phyloP scores from a whole-genome alignment of 225 moss, liverwort and hornwort species.

The Ulota crispa region DNA sequence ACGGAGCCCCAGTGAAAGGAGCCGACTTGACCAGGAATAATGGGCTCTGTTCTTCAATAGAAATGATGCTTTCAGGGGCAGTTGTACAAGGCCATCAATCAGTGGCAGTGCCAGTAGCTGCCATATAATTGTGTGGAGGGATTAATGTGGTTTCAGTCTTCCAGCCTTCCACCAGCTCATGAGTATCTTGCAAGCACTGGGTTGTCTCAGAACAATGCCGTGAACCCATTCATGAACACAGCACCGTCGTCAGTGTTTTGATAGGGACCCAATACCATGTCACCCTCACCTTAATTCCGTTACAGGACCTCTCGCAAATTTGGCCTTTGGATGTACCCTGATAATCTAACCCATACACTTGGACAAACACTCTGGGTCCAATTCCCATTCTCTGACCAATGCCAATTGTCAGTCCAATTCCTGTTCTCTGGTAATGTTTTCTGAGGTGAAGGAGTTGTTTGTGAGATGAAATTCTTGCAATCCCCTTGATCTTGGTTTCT shows the following conservation, averaged over 20 bases:
- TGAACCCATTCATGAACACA: background rate
- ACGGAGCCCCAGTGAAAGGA: background rate
- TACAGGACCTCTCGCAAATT: no score
- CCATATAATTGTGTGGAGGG: background rate
- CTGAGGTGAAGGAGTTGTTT: no score
- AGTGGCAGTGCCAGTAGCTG: background rate
- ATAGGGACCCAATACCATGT: background rate
- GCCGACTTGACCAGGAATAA: background rate
- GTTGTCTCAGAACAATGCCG: background rate
- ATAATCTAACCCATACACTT: no score
- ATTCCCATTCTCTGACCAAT: no score
- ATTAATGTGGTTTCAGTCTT: background rate
- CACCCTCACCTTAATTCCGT: background rate
- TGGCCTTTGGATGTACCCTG: no score
- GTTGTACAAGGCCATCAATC: background rate
- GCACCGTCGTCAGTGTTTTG: background rate
- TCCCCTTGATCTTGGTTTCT: no score
- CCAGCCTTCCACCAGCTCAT: slow-evolving; percentile 1
- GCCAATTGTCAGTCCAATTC: no score
- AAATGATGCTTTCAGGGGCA: background rate
- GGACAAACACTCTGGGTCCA: no score
- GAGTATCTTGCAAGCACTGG: background rate
- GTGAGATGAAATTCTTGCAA: no score
- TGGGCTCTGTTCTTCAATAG: background rate
- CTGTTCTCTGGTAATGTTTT: no score